Evolutionary conservation across 176 grass and related monocot species (phyloP), one percentile per base, ranked within the genome.

Genomic region (Tillandsia fasciculata): DNA sequence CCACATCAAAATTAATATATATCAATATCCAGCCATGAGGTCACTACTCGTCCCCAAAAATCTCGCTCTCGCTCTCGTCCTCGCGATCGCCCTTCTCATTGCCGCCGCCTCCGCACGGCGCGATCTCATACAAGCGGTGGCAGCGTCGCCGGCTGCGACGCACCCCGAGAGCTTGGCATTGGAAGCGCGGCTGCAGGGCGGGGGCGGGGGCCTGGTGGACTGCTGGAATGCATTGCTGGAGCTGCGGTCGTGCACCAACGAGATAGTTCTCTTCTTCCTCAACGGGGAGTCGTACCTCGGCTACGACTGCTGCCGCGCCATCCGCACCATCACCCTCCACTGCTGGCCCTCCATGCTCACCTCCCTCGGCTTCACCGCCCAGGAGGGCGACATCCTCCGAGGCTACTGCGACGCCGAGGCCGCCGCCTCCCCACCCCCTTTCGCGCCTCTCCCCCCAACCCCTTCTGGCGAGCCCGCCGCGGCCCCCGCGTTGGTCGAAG

Each of bases 241-340:
- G 81, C 88, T 89, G 18, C 52, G 83, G 20, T 77, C 86, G 2
- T 97, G 83, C 81, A 81, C 79, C 15, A 81, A 48, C 73, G 88
- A 96, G 86, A 92, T 96, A 57, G 71, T 92, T 8, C 64, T 96
- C 42, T 92, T 96, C 89, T 83, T 92, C 79, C 2, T 92, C 10
- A 92, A 87, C 58, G 93, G 89, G 29, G 81, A 90, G 78, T 87
- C 84, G 2, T 92, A 87, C 79, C 82, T 92, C 50, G 85, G 83
- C 17, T 72, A 52, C 22, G 89, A 87, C 6, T 97, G 89, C 79
- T 92, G 89, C 79, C 50, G 72, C 69, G 89, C 86, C 70, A 85
- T 92, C 67, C 81, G 81, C 73, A 71, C 77, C 49, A 80, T 89
- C 68, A 92, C 89, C 3, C 86, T 49, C 50, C 81, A 85, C 57